Conservation (phyloP, 1,284 basidiomycete genomes). For the Leccinum fallax region DNA sequence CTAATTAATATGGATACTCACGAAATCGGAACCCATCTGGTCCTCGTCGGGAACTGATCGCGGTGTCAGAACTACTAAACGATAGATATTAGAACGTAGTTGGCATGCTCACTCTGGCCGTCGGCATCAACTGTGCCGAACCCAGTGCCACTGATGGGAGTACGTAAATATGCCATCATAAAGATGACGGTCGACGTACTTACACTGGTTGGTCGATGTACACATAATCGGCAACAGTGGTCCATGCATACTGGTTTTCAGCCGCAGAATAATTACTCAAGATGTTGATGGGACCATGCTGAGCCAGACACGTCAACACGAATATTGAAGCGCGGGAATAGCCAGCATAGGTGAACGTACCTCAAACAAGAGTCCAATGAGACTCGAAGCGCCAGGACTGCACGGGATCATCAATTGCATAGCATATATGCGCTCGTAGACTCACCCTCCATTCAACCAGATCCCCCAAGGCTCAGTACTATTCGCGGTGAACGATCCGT, state of each 20-base stretch:
- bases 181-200: constrained; percentile 21
- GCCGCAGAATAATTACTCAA: constrained; percentile 48
- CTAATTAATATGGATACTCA: constrained; percentile 38
- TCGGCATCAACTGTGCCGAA: constrained; percentile 62
- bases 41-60: constrained; percentile 59
- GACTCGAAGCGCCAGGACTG: constrained; percentile 72
- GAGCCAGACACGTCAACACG: not conserved
- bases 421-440: constrained; percentile 2
- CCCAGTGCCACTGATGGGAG: constrained; percentile 53
- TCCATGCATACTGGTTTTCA: constrained; percentile 58
- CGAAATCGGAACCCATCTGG: constrained; percentile 69
- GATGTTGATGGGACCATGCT: constrained; percentile 71
- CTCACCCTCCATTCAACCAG: constrained; percentile 74
- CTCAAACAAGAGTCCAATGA: constrained; percentile 65
- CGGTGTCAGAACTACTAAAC: constrained; percentile 1
- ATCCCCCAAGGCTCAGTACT: constrained; percentile 64
- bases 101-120: constrained; percentile 50
- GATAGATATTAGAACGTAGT: constrained; percentile 18
- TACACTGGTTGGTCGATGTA: constrained; percentile 75
- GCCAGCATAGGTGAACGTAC: constrained; percentile 39
- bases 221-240: constrained; percentile 65
- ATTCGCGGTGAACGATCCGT: constrained; percentile 57
- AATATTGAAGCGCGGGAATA: constrained; percentile 6
- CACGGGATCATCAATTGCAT: not conserved
- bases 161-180: constrained; percentile 5